These are phyloP conservation scores for Colletotrichum tanaceti DNA, from an alignment of 2,329 filamentous ascomycete genomes.

Conservation along the genomic window DNA sequence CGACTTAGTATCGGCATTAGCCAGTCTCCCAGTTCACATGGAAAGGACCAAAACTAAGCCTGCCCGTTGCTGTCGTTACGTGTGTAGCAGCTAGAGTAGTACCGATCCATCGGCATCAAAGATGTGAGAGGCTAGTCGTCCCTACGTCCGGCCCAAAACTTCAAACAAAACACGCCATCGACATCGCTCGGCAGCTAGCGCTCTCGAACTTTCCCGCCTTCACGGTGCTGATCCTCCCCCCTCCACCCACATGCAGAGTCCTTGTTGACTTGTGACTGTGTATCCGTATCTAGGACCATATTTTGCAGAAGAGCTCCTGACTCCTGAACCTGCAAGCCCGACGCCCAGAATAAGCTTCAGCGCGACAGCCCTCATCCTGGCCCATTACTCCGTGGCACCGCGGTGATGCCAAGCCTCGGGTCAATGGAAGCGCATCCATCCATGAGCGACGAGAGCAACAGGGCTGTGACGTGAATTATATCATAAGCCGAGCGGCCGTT, in stretches of 20 bases:
- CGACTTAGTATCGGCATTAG: slow-evolving; percentile 20
- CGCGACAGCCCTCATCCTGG: slow-evolving; percentile 34
- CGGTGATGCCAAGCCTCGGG: slow-evolving; percentile 31
- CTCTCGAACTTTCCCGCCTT: slow-evolving; percentile 1
- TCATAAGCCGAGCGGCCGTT: slow-evolving; percentile 9
- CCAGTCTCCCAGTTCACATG: not conserved
- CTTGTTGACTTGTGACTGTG: slow-evolving; percentile 9
- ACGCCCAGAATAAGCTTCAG: slow-evolving; percentile 34
- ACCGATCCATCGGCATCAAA: slow-evolving; percentile 11
- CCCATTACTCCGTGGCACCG: slow-evolving; percentile 2
- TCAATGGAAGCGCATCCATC: slow-evolving; percentile 16
- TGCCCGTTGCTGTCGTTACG: slow-evolving; percentile 12
- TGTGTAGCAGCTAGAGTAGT: slow-evolving; percentile 26
- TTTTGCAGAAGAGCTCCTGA: slow-evolving; percentile 1
- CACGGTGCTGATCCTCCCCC: slow-evolving; percentile 22
- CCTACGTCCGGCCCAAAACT: not conserved
- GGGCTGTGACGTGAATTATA: slow-evolving; percentile 26
- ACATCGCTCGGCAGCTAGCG: slow-evolving; percentile 2
- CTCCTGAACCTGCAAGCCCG: slow-evolving; percentile 18
- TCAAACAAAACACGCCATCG: slow-evolving; percentile 4
- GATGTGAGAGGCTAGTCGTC: not conserved
- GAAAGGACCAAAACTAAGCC: slow-evolving; percentile 13
- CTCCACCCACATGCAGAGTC: slow-evolving; percentile 35
- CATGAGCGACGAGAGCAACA: not conserved
- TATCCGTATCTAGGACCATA: not conserved